Evolutionary conservation across 805 yeast genomes (phyloP).

Genomic region (Yarrowia porcina): DNA sequence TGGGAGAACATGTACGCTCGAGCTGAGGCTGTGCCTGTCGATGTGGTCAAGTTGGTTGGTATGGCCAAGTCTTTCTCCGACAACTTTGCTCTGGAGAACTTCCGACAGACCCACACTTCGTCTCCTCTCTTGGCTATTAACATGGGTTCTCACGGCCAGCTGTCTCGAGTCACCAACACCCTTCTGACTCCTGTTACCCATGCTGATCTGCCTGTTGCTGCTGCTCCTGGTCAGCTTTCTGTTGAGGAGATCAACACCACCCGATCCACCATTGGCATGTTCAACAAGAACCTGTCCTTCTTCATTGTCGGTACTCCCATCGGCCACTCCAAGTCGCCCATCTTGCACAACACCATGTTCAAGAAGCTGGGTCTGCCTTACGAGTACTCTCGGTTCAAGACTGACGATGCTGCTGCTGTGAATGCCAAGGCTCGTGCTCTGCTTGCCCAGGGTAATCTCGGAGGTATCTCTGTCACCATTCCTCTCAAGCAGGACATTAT

Average conservation of each 20-base stretch:
- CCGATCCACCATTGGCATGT: constrained; percentile 60
- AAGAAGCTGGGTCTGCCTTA: constrained; percentile 74
- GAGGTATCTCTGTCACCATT: constrained; percentile 94
- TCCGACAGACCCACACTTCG: constrained; percentile 53
- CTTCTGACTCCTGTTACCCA: constrained; percentile 84
- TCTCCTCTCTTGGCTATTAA: constrained; percentile 80
- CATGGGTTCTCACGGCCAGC: constrained; percentile 70
- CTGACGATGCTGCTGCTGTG: constrained; percentile 59
- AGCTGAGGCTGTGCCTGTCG: constrained; percentile 58
- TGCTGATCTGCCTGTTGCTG: constrained; percentile 57
- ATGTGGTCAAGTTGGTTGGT: constrained; percentile 80
- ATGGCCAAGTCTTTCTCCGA: constrained; percentile 62
- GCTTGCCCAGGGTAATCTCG: constrained; percentile 47
- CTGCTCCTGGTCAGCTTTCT: constrained; percentile 79
- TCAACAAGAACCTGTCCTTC: constrained; percentile 50
- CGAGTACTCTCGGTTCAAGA: constrained; percentile 62
- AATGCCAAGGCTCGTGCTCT: constrained; percentile 49
- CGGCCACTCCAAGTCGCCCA: constrained; percentile 84
- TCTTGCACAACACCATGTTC: constrained; percentile 78
- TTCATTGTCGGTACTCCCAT: constrained; percentile 81
- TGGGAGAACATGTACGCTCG: constrained; percentile 72
- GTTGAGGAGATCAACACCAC: constrained; percentile 61
- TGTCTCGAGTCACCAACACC: constrained; percentile 73
- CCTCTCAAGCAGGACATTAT: constrained; percentile 85
- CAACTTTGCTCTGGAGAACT: constrained; percentile 66